Percentiles rank a stretch among this genome's conserved stretches.
Evolutionary conservation across 805 yeast species (phyloP).

Genomic region (Hanseniaspora occidentalis): DNA sequence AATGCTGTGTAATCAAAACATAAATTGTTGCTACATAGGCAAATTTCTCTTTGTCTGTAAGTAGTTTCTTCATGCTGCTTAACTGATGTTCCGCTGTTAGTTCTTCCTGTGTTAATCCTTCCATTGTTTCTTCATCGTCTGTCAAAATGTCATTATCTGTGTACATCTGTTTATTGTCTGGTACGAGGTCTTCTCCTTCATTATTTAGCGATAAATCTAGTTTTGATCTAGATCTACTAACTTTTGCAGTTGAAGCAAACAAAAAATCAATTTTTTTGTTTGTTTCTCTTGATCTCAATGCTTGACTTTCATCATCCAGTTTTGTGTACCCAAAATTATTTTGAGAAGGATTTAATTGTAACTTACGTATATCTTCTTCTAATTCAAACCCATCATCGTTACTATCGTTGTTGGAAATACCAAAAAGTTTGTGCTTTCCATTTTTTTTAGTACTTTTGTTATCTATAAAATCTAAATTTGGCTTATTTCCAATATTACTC

Average conservation of each 20-base stretch:
- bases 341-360: conserved; percentile 22
- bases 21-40: conserved; percentile 85
- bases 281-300: conserved; percentile 47
- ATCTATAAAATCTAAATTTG: neutral
- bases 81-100: conserved; percentile 37
- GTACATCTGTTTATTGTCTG: conserved; percentile 19
- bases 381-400: conserved; percentile 9
- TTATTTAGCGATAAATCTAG: conserved; percentile 6
- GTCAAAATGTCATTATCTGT: conserved; percentile 22
- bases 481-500: conserved; percentile 3
- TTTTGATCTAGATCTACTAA: conserved; percentile 13
- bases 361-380: conserved; percentile 10
- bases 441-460: conserved; percentile 2
- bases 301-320: conserved; percentile 78
- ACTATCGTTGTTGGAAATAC: conserved; percentile 5
- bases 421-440: conserved; percentile 21
- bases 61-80: conserved; percentile 65
- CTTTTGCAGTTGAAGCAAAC: conserved; percentile 28
- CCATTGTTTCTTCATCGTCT: conserved; percentile 30
- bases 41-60: conserved; percentile 73
- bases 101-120: conserved; percentile 20
- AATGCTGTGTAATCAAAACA: conserved; percentile 67
- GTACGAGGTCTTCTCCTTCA: conserved; percentile 11
- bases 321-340: conserved; percentile 66
- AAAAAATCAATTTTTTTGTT: conserved; percentile 46